A percentile compares a stretch with the other conserved stretches of the same genome.
Evolutionary conservation across 1,284 basidiomycete species (phyloP).

Genomic region (Puccinia horiana): DNA sequence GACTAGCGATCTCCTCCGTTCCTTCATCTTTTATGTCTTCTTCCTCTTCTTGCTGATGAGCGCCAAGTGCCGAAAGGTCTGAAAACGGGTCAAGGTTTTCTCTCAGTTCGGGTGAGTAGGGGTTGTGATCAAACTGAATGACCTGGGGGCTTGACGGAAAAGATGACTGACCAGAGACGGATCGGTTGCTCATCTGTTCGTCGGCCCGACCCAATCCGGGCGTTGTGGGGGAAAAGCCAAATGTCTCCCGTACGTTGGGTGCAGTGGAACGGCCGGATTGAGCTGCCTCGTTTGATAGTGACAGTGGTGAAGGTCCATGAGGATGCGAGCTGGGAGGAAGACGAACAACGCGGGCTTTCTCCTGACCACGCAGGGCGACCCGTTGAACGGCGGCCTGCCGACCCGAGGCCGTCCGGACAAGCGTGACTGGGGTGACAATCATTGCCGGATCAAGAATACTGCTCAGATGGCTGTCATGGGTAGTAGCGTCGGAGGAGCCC

Average conservation of each 20-base stretch:
- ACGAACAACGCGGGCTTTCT: slow-evolving; percentile 40
- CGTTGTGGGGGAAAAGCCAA: background rate
- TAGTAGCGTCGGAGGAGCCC: slow-evolving; percentile 17
- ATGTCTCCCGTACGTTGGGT: background rate
- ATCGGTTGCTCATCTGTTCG: background rate
- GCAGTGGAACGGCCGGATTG: background rate
- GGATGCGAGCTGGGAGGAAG: slow-evolving; percentile 1
- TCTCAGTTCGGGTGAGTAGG: background rate
- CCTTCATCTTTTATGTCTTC: background rate
- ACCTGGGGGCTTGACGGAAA: background rate
- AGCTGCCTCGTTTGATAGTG: background rate
- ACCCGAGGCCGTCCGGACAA: slow-evolving; percentile 43
- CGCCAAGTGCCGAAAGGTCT: background rate
- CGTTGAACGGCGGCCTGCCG: slow-evolving; percentile 44
- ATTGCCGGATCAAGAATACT: slow-evolving; percentile 47
- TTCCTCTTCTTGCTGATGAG: too few relatives aligned
- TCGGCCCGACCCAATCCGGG: background rate
- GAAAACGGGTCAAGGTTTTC: background rate
- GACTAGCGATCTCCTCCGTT: background rate
- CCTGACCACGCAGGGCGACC: slow-evolving; percentile 42
- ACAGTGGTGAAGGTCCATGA: background rate
- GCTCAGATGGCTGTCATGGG: slow-evolving; percentile 44
- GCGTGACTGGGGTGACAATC: slow-evolving; percentile 45
- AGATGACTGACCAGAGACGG: background rate
- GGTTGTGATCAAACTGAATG: background rate